These are phyloP conservation scores for Arthroderma uncinatum DNA, from an alignment of 2,329 filamentous ascomycete genomes.

Conservation along the genomic window DNA sequence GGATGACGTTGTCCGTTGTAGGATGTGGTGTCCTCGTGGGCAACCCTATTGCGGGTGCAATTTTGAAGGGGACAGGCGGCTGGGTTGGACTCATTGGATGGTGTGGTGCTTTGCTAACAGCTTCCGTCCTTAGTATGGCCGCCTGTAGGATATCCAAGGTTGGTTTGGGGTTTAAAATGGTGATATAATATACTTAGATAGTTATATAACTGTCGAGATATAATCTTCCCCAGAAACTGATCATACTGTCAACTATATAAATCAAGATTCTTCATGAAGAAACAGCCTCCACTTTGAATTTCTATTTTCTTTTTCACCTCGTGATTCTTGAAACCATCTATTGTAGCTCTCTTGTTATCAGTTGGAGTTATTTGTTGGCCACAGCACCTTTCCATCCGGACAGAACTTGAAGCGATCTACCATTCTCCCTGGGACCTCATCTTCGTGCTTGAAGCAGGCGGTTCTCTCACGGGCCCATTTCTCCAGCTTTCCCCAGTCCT, in stretches of 20 bases:
- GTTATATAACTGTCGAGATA: too few species aligned
- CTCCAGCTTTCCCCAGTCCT: background rate
- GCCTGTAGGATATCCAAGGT: background rate
- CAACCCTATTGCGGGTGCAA: constrained; percentile 47
- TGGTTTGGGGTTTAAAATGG: background rate
- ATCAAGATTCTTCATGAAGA: too few species aligned
- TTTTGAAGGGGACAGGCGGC: constrained; percentile 34
- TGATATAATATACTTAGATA: too few species aligned
- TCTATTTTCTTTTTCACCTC: too few species aligned
- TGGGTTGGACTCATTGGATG: constrained; percentile 24
- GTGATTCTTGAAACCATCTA: too few species aligned
- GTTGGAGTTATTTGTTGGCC: background rate
- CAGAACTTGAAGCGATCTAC: background rate
- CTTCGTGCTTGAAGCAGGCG: constrained; percentile 1
- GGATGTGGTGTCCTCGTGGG: constrained; percentile 44
- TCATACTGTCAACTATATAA: too few species aligned
- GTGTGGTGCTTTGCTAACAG: constrained; percentile 5
- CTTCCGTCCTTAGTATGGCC: background rate
- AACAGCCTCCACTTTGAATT: too few species aligned
- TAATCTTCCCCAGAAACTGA: too few species aligned
- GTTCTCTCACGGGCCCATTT: background rate
- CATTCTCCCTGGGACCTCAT: background rate
- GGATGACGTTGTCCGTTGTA: constrained; percentile 44
- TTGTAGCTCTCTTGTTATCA: background rate
- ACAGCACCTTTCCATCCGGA: background rate